Base-by-base conservation (phyloP, 106 monocot species). In the Dendrobium officinale region DNA sequence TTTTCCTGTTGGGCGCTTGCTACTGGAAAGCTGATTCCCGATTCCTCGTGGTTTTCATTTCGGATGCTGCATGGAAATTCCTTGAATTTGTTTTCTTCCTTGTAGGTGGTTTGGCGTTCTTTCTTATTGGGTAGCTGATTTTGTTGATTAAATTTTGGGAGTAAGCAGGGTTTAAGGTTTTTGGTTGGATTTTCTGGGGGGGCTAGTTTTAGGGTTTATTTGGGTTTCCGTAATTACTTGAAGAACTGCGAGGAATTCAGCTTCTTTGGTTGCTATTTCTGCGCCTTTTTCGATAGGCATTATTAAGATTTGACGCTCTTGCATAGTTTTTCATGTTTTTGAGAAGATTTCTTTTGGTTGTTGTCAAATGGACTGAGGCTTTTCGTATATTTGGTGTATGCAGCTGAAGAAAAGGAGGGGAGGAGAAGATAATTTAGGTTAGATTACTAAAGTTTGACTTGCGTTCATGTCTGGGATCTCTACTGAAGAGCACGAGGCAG, bases 391-490 rank as follows among this genome's bases (percentile, higher is more conserved):
- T 42, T 74, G 42, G 31, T 43, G 74, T n/a, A 5, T 42, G 74
- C 11, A 74, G 43, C 26, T 48, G 76, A 20, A 76, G 74, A 74
- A 19, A 44, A 7, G 26, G 8, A 76, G 26, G 26, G 26, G 26
- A 18, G 48, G 2, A 51, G 51, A 51, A 18, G 7, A 76, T 48
- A 6, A 20, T 17, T 49, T 76, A 45, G 22, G 42, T 26, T 45
- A 48, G 76, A 27, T 19, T 27, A 26, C 16, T 49, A 76, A 76
- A 48, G 76, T 49, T 49, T 48, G 18, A 15, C 9, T 76, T 76
- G 76, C 4, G 76, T 27, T 51, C 11, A 76, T 76, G 76, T 45
- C 16, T 49, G 76, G 76, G 76, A 76, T 15, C 26, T 76, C 48
- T 7, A 76, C 76, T 48, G 76, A 76, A 11, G 49, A 76, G 3